These are phyloP conservation scores for Aureobasidium sp. DNA, from an alignment of 2,329 filamentous ascomycete genomes.

Conservation along the genomic window DNA sequence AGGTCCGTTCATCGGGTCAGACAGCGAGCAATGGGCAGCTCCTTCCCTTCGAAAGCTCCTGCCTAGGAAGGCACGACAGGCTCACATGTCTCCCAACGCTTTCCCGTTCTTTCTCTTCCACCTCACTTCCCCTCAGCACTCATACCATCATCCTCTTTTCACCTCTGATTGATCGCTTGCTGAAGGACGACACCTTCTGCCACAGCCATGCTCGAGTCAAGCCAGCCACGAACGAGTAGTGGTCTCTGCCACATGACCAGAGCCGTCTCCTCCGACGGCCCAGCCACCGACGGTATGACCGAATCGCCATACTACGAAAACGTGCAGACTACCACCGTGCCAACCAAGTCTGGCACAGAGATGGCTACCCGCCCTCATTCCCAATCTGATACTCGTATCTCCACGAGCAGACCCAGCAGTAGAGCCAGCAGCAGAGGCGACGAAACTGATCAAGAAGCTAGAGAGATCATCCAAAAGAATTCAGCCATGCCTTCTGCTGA, in stretches of 20 bases:
- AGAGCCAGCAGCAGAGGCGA: slow-evolving; percentile 1
- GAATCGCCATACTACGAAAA: not conserved
- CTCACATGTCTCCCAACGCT: not conserved
- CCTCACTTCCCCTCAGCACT: not conserved
- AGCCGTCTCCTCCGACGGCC: not conserved
- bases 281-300: not conserved
- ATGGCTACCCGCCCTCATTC: not conserved
- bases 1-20: not conserved
- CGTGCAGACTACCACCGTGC: not conserved
- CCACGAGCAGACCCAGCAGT: not conserved
- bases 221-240: not conserved
- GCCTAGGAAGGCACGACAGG: not conserved
- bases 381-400: not conserved
- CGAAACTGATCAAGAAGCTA: not conserved
- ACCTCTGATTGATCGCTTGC: not conserved
- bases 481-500: not conserved
- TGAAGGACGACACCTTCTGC: not conserved
- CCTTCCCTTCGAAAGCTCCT: not conserved
- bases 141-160: too few species aligned
- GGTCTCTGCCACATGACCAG: not conserved
- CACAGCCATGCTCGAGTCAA: not conserved
- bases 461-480: not conserved
- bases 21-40: not conserved
- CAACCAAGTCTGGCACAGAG: slow-evolving; percentile 4
- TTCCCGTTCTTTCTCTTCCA: not conserved